These are phyloP conservation scores for Auricularia cornea DNA, from an alignment of 768 basidiomycete species.

Conservation along the genomic window DNA sequence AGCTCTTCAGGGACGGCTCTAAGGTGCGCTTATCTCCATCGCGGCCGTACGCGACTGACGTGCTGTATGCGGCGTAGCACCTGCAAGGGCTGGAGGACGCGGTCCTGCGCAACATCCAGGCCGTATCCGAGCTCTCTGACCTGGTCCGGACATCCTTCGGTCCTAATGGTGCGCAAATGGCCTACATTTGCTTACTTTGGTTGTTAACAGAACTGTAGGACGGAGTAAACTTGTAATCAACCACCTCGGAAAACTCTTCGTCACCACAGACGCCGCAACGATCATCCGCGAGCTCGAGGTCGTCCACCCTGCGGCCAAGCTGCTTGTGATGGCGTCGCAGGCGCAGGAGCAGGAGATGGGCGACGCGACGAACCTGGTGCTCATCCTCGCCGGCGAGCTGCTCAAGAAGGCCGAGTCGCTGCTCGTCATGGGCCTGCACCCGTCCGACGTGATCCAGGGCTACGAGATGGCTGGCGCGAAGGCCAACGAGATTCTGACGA, in stretches of 20 bases:
- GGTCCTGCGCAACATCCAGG: conserved; percentile 92
- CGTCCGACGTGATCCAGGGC: conserved; percentile 89
- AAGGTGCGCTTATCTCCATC: conserved; percentile 44
- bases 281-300: conserved; percentile 98
- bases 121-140: conserved; percentile 89
- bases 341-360: conserved; percentile 97
- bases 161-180: conserved; percentile 70
- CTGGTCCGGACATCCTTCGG: conserved; percentile 95
- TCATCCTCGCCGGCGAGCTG: conserved; percentile 93
- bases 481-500: conserved; percentile 26
- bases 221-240: conserved; percentile 98
- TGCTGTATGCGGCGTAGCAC: conserved; percentile 36
- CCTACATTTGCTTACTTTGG: background rate
- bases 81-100: conserved; percentile 91
- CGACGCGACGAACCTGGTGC: conserved; percentile 90
- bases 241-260: conserved; percentile 90
- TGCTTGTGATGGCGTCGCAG: conserved; percentile 98
- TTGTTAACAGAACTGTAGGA: conserved; percentile 36
- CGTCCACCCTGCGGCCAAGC: conserved; percentile 95
- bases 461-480: conserved; percentile 87
- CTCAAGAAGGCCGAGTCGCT: conserved; percentile 89
- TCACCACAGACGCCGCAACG: conserved; percentile 97
- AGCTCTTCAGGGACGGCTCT: conserved; percentile 97
- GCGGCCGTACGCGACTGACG: background rate
- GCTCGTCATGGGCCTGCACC: conserved; percentile 93